Base-by-base conservation (phyloP, 2,329 filamentous ascomycete species). In the Aphanoascus verrucosus region DNA sequence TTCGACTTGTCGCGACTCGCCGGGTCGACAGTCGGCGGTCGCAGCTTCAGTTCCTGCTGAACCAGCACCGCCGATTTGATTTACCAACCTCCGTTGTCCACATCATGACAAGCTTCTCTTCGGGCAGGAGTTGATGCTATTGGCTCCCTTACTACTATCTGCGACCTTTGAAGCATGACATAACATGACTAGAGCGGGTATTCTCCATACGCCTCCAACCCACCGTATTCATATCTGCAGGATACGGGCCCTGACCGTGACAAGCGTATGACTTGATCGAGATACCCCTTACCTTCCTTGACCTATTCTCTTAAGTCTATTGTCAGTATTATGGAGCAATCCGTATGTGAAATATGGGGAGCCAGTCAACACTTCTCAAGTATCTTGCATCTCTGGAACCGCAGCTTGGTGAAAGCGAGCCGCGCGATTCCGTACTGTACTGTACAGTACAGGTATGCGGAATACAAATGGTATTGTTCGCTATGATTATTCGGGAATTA, bases 1-100 rank as follows among this genome's bases (percentile, higher is more conserved):
- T 37, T 49, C 37, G 44, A 35, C 34, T 49, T 28, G 40, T 54
- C 52, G 52, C 52, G 52, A 54, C 47, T 50, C 44, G 45, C 41
- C 12, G 40, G 46, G 17, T 54, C 40, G 40, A 54, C 23, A 28
- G 23, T 28, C 23, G 23, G 50, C 47, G 17, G 46, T 54, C 52
- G 52, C 52, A 38, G 45, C 37, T 54, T 46, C 46, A 54, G 40
- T 46, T n/a, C 32, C 35, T 34, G 40, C 17, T 15, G n/a, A 51
- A 28, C 38, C 14, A 40, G 40, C 47, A 3, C 49, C 40, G 49
- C 37, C 23, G 49, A 23, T 12, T 43, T 28, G 41, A 38, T 42
- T 52, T 41, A 52, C 40, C 50, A 45, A 40, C 41, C 20, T 34
- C 14, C 9, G 12, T 31, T 40, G 17, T 28, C 34, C 42, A 31